Evolutionary conservation across 2,329 filamentous ascomycete species (phyloP).

Genomic region (Zasmidium citrigriseum): DNA sequence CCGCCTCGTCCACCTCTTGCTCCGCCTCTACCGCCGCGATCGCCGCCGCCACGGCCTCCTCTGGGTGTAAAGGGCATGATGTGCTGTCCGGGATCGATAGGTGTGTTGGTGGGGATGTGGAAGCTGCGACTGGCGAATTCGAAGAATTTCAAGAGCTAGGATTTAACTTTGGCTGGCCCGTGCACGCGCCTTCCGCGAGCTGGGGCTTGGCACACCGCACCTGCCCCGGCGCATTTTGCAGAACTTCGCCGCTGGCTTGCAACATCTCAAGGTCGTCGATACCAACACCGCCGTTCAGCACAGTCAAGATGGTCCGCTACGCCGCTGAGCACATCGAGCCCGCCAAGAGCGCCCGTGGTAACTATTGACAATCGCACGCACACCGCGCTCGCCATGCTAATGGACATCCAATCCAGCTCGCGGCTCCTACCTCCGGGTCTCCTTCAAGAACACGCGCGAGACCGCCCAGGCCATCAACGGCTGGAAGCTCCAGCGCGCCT

Average conservation of each 20-base stretch:
- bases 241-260: background rate
- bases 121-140: no score
- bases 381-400: conserved; percentile 1
- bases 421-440: conserved; percentile 98
- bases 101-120: conserved; percentile 2
- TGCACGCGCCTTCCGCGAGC: conserved; percentile 40
- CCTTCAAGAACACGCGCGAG: conserved; percentile 99
- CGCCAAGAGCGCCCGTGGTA: conserved; percentile 86
- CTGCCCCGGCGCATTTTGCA: background rate
- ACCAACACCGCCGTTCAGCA: conserved; percentile 6
- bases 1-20: conserved; percentile 30
- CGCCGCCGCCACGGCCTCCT: conserved; percentile 40
- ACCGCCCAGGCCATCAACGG: conserved; percentile 99
- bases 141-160: conserved; percentile 16
- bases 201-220: conserved; percentile 19
- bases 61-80: conserved; percentile 50
- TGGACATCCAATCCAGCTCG: conserved; percentile 53
- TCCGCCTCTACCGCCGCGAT: conserved; percentile 36
- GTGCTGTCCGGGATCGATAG: conserved; percentile 10
- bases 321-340: conserved; percentile 83
- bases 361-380: background rate
- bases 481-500: conserved; percentile 94
- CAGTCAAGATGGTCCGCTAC: conserved; percentile 73
- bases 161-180: conserved; percentile 11
- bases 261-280: conserved; percentile 13